Evolutionary conservation across 352 stramenopile species (phyloP), one percentile per base, ranked within the genome.

Genomic region (Pythium aquatile): DNA sequence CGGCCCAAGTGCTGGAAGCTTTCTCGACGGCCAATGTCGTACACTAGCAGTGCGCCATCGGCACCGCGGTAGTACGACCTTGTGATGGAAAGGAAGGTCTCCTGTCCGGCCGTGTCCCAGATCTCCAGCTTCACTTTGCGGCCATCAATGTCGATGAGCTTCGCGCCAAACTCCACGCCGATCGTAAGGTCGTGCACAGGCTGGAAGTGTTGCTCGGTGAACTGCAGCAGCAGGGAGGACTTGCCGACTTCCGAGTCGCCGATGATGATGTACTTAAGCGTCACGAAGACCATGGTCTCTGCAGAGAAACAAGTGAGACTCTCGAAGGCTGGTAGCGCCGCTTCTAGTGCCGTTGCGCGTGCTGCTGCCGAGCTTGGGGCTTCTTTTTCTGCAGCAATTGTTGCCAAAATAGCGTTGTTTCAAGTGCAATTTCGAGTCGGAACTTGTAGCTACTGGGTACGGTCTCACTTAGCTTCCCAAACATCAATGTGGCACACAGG

Each of bases 121-220:
- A 97, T 97, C 79, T 97, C 85, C 28, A 97, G 80, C 72, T 97
- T 97, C 24, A 96, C 84, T 58, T 96, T 86, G 42, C 83, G 76
- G 16, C 82, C 80, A 51, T 95, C 85, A 47, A 97, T 76, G 47
- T 91, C 76, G 1, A 95, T 76, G 54, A 96, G 71, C 72, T 96
- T 96, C 35, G 87, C 83, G 16, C 87, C 90, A 65, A 97, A 97
- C 73, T 97, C 90, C 26, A 97, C 90, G 63, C 90, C 90, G 66
- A 97, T 96, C 26, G 90, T 97, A 60, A 97, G 78, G 70, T 96
- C 87, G 71, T 97, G 90, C 51, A 92, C 88, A 33, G 85, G 80
- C 66, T 93, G 84, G 74, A 97, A 97, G 58, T 92, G 87, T 63
- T 96, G 79, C 70, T 97, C 89, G 16, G 86, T 96, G 79, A 97